phyloP scores from a whole-genome alignment of 192 early-diverging fungal genomes.

The Phycomyces nitens region DNA sequence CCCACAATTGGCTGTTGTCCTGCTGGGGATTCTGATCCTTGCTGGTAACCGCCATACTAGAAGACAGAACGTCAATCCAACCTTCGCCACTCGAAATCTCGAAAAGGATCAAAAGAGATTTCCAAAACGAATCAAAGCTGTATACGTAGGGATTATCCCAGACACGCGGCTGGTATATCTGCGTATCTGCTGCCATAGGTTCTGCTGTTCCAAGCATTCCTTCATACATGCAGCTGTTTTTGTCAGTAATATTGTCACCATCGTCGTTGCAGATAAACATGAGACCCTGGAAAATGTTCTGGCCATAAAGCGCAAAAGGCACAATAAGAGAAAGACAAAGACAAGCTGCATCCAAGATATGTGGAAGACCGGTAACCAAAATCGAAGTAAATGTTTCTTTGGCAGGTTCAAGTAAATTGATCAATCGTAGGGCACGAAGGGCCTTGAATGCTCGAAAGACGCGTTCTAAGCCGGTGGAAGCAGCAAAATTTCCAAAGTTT shows the following conservation, averaged over 20 bases:
- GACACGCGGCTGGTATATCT: slow-evolving; percentile 45
- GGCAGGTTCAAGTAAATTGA: slow-evolving; percentile 48
- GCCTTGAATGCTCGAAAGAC: slow-evolving; percentile 56
- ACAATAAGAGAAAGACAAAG: slow-evolving; percentile 49
- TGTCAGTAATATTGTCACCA: slow-evolving; percentile 7
- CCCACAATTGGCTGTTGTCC: slow-evolving; percentile 45
- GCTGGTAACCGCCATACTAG: slow-evolving; percentile 44
- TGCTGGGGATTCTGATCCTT: slow-evolving; percentile 30
- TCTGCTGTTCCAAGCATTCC: slow-evolving; percentile 13
- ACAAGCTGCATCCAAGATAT: slow-evolving; percentile 50
- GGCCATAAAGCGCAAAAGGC: slow-evolving; percentile 50
- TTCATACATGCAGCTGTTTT: slow-evolving; percentile 35
- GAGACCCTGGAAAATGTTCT: slow-evolving; percentile 46
- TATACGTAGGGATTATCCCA: slow-evolving; percentile 57
- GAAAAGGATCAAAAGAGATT: slow-evolving; percentile 51
- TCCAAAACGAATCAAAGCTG: slow-evolving; percentile 57
- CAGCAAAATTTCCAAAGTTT: slow-evolving; percentile 33
- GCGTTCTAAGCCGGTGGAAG: slow-evolving; percentile 40
- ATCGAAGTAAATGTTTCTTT: slow-evolving; percentile 56
- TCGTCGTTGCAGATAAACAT: slow-evolving; percentile 54
- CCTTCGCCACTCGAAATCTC: slow-evolving; percentile 59
- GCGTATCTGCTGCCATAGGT: slow-evolving; percentile 8
- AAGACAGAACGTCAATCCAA: slow-evolving; percentile 50
- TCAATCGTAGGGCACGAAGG: slow-evolving; percentile 52
- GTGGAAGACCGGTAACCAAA: slow-evolving; percentile 52